phyloP scores from a whole-genome alignment of 2,329 filamentous ascomycete species.

The Podosphaera aphanis region DNA sequence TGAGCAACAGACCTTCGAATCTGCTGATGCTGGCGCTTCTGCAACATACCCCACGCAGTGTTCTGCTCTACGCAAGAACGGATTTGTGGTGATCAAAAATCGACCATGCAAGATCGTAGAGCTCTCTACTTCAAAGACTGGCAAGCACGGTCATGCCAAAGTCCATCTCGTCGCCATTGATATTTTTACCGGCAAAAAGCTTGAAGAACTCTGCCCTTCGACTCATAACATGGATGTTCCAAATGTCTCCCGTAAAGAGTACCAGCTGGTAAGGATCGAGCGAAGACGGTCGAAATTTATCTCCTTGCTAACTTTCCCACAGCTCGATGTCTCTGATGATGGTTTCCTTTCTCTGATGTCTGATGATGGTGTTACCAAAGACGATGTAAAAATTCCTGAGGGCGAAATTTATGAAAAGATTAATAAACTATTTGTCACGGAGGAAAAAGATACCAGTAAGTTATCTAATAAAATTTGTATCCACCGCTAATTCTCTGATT shows the following conservation, averaged over 20 bases:
- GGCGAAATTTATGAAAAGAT: conserved; percentile 78
- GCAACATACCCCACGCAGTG: conserved; percentile 94
- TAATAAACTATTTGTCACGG: conserved; percentile 48
- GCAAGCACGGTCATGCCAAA: conserved; percentile 99
- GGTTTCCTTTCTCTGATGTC: conserved; percentile 86
- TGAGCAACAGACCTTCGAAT: conserved; percentile 49
- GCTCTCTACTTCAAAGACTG: conserved; percentile 99
- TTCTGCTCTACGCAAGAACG: conserved; percentile 98
- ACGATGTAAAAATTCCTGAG: conserved; percentile 84
- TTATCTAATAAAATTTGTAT: conserved; percentile 10
- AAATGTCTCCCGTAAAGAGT: conserved; percentile 74
- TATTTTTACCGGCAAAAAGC: conserved; percentile 99
- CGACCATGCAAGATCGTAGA: conserved; percentile 99
- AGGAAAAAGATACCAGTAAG: conserved; percentile 90
- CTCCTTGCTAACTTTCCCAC: conserved; percentile 3
- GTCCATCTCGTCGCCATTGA: conserved; percentile 94
- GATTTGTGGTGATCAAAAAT: conserved; percentile 92
- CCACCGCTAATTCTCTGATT: neutral
- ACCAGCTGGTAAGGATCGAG: conserved; percentile 57
- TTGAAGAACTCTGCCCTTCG: conserved; percentile 95
- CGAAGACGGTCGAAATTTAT: neutral
- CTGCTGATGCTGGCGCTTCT: conserved; percentile 89
- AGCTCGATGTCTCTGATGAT: conserved; percentile 88
- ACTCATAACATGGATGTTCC: conserved; percentile 98
- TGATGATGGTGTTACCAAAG: conserved; percentile 68